These are phyloP conservation scores for Teratosphaeria nubilosa DNA, from an alignment of 2,329 filamentous ascomycete genomes.

Conservation along the genomic window DNA sequence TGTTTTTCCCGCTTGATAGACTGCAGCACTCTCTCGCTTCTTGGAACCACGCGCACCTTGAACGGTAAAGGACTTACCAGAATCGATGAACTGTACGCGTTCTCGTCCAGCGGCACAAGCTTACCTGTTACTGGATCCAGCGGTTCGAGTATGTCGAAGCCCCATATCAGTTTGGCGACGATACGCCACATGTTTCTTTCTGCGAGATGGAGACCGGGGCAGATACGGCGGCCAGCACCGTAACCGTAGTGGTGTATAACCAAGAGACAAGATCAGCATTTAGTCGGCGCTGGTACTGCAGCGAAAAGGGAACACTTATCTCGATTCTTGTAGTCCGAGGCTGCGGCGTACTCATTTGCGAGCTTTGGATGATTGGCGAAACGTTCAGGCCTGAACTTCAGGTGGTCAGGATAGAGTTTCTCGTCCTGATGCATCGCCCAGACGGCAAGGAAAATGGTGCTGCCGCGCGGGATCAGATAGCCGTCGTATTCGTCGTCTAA, in stretches of 20 bases:
- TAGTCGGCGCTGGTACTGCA: too few relatives aligned
- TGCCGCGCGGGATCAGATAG: slow-evolving; percentile 28
- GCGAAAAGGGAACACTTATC: too few relatives aligned
- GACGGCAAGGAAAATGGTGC: slow-evolving; percentile 24
- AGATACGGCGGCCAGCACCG: slow-evolving; percentile 40
- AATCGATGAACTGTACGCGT: too few relatives aligned
- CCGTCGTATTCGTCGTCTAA: slow-evolving; percentile 22
- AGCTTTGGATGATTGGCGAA: slow-evolving; percentile 22
- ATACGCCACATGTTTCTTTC: slow-evolving; percentile 38
- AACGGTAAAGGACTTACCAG: too few relatives aligned
- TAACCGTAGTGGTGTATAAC: slow-evolving; percentile 34
- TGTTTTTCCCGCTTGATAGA: too few relatives aligned
- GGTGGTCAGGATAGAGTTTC: slow-evolving; percentile 13
- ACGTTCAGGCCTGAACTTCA: slow-evolving; percentile 28
- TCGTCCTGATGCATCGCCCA: slow-evolving; percentile 34
- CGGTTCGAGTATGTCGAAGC: slow-evolving; percentile 25
- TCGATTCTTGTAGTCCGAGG: too few relatives aligned
- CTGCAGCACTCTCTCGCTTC: slow-evolving; percentile 22
- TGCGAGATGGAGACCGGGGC: slow-evolving; percentile 41
- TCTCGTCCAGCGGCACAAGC: too few relatives aligned
- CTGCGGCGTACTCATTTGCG: slow-evolving; percentile 18
- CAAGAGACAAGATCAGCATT: too few relatives aligned
- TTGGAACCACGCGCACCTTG: too few relatives aligned
- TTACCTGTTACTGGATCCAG: too few relatives aligned
- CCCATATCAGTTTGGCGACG: slow-evolving; percentile 40